A percentile compares a stretch with the other conserved stretches of the same genome.
phyloP scores from a whole-genome alignment of 805 yeast species.

The Wickerhamomyces alni region DNA sequence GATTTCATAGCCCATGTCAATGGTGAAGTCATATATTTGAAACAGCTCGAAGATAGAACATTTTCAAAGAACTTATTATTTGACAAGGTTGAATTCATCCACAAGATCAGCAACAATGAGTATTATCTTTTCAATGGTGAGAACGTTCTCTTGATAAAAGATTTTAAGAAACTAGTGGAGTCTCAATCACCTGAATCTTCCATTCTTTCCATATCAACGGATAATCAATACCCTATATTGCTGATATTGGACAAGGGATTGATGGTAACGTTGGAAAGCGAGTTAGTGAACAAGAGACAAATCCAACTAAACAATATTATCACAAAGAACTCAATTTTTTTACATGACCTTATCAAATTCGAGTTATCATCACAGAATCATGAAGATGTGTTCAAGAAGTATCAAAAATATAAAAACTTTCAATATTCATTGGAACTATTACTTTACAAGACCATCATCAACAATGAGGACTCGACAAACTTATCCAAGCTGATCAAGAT shows the following conservation, averaged over 20 bases:
- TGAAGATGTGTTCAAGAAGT: conserved; percentile 16
- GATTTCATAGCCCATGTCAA: conserved; percentile 19
- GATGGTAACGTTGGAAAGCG: conserved; percentile 37
- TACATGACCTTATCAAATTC: conserved; percentile 40
- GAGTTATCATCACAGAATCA: conserved; percentile 25
- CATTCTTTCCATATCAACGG: conserved; percentile 25
- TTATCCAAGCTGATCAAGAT: conserved; percentile 18
- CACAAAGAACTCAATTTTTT: conserved; percentile 34
- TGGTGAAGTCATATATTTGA: conserved; percentile 21
- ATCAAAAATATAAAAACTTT: conserved; percentile 29
- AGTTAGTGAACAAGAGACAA: conserved; percentile 22
- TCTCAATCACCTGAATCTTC: conserved; percentile 7
- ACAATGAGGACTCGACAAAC: conserved; percentile 16
- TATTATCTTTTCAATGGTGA: conserved; percentile 36
- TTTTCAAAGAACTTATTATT: conserved; percentile 16
- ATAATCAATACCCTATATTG: conserved; percentile 21
- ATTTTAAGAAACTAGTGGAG: conserved; percentile 7
- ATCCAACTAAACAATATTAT: conserved; percentile 29
- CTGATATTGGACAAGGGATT: conserved; percentile 26
- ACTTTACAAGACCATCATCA: conserved; percentile 29
- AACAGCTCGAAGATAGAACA: conserved; percentile 1
- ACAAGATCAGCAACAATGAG: conserved; percentile 18
- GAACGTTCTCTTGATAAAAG: conserved; percentile 22
- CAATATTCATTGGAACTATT: conserved; percentile 41
- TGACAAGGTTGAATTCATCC: conserved; percentile 20